Evolutionary conservation across 306 rosid species (phyloP).

Genomic region (Chamaecrista fasciculata): DNA sequence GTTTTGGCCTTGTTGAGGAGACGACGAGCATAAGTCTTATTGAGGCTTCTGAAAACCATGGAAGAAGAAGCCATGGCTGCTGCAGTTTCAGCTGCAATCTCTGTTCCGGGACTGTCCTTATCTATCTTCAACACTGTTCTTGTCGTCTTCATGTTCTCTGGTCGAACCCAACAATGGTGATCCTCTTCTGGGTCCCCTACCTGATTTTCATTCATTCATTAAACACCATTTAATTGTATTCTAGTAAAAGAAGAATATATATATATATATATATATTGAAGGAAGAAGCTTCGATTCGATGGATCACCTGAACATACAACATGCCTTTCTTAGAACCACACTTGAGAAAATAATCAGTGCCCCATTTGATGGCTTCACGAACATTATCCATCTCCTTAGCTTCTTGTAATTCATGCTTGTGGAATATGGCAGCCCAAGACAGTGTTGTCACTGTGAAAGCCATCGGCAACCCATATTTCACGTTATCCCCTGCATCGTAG

Average conservation of each 20-base stretch:
- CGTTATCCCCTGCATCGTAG: constrained; percentile 98
- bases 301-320: constrained; percentile 65
- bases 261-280: too few species aligned
- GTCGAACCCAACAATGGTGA: constrained; percentile 80
- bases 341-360: constrained; percentile 83
- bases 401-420: constrained; percentile 48
- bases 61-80: constrained; percentile 90
- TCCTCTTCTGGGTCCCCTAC: constrained; percentile 79
- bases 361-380: constrained; percentile 71
- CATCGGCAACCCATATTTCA: constrained; percentile 90
- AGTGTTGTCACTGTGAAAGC: constrained; percentile 86
- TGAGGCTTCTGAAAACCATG: constrained; percentile 47
- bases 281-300: background rate
- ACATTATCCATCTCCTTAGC: constrained; percentile 53
- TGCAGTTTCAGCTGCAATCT: constrained; percentile 88
- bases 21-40: constrained; percentile 56
- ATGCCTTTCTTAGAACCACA: constrained; percentile 34
- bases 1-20: constrained; percentile 89
- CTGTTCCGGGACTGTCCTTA: constrained; percentile 53
- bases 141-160: constrained; percentile 73
- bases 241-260: too few species aligned
- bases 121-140: constrained; percentile 64
- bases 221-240: too few species aligned
- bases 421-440: constrained; percentile 69
- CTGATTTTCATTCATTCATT: constrained; percentile 6